A percentile compares a stretch with the other conserved stretches of the same genome.
Evolutionary conservation across 2,329 filamentous ascomycete genomes (phyloP).

Genomic region (Aspergillus unguis): DNA sequence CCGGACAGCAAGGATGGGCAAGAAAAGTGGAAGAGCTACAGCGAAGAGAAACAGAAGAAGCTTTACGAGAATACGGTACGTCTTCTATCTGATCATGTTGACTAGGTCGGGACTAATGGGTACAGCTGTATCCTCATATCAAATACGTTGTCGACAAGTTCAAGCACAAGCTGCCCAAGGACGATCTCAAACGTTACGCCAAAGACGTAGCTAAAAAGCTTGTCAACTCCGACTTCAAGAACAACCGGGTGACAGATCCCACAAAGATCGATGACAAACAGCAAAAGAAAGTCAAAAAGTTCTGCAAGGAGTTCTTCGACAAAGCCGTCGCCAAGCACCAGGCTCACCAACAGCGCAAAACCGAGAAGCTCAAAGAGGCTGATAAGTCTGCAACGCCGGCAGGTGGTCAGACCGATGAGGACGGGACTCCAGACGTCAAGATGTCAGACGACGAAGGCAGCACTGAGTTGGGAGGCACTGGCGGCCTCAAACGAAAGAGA

Average conservation of each 20-base stretch:
- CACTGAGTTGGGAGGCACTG: conserved; percentile 4
- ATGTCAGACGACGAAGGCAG: conserved; percentile 42
- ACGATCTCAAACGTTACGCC: conserved; percentile 63
- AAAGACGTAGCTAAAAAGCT: conserved; percentile 81
- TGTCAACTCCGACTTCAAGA: conserved; percentile 87
- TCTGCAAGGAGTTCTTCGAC: conserved; percentile 81
- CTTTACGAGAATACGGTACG: conserved; percentile 90
- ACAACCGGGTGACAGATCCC: conserved; percentile 79
- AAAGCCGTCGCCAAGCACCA: conserved; percentile 76
- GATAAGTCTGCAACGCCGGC: conserved; percentile 24
- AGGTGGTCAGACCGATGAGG: conserved; percentile 19
- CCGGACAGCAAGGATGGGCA: conserved; percentile 47
- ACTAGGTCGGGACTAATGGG: conserved; percentile 14
- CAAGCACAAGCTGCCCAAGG: conserved; percentile 78
- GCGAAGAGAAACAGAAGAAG: conserved; percentile 84
- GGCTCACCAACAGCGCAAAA: conserved; percentile 64
- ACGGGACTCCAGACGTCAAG: conserved; percentile 30
- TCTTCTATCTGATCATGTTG: conserved; percentile 14
- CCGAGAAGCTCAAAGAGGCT: conserved; percentile 40
- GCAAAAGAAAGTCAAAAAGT: conserved; percentile 75
- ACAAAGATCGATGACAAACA: conserved; percentile 74
- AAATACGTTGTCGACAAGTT: conserved; percentile 85
- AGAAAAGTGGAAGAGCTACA: conserved; percentile 51
- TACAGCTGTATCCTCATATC: conserved; percentile 75
- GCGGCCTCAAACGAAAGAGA: conserved; percentile 61